Evolutionary conservation across 2,329 filamentous ascomycete genomes (phyloP), one percentile per base, ranked within the genome.

Genomic region (Stylonectria norvegica): DNA sequence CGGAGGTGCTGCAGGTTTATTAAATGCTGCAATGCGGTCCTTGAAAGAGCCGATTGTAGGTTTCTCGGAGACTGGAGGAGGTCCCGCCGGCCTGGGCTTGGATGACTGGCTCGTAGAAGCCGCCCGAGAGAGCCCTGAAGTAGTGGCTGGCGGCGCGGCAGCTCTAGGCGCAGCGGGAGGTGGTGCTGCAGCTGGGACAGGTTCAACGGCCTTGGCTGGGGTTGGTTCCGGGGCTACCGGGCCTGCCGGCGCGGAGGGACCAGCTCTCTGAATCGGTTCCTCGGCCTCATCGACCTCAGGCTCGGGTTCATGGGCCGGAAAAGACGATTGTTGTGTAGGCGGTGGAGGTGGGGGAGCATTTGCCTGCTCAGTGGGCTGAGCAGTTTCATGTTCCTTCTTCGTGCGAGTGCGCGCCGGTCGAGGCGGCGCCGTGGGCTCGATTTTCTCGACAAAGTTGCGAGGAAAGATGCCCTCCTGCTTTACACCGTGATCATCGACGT

Each of bases 11-110:
- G 86, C 80, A 31, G 87, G 73, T 62, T 91, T 93, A 67, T 98
- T 98, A 71, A 98, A 98, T 31, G 93, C 91, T 22, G 93, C 93
- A 61, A 98, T 95, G 48, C 93, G 86, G 67, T 97, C 93, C 60
- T 80, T 90, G 71, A 98, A 97, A 2, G 93, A 89, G 58, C 79
- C 86, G 32, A 71, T 75, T 9, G 66, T 63, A 19, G 89, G 88
- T 63, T 95, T 95, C 54, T 89, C 87, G 8, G 72, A 66, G 8
- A 76, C 74, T 10, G 88, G 85, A 27, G 86, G 83, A 16, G 81
- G 73, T 44, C 79, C 80, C 40, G 71, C 73, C 39, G 69, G 62
- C 54, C 71, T 76, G 8, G 59, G 42, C 44, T 67, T 67, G 36
- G 57, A 44, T 36, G 53, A 48, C 19, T 43, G 45, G 17, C 38